phyloP scores from a whole-genome alignment of 164 flowering plant genomes.

The Kingdonia uniflora region DNA sequence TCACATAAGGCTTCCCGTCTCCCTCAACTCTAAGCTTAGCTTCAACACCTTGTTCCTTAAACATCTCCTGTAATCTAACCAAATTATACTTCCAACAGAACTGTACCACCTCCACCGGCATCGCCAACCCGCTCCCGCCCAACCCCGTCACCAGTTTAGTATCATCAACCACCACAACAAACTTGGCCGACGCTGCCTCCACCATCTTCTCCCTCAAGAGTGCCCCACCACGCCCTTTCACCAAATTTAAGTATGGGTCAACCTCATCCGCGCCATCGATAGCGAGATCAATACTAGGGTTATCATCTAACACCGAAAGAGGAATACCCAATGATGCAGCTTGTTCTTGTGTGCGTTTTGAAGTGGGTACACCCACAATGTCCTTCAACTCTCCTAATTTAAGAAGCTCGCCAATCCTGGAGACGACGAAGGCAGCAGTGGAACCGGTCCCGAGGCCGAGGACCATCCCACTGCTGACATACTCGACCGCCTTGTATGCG shows the following conservation, averaged over 20 bases:
- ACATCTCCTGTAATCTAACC: constrained; percentile 45
- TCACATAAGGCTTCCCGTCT: constrained; percentile 69
- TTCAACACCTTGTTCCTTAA: constrained; percentile 52
- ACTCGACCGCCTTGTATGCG: constrained; percentile 77
- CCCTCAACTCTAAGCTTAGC: constrained; percentile 52
- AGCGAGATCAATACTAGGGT: constrained; percentile 39
- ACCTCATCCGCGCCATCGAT: constrained; percentile 64
- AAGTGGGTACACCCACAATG: constrained; percentile 52
- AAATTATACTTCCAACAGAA: constrained; percentile 56
- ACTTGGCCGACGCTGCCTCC: constrained; percentile 45
- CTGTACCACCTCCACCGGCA: constrained; percentile 53
- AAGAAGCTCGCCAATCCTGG: constrained; percentile 52
- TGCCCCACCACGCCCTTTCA: constrained; percentile 55
- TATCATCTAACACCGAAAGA: constrained; percentile 31
- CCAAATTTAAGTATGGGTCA: constrained; percentile 39
- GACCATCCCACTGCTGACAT: constrained; percentile 71
- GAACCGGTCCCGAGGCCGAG: constrained; percentile 90
- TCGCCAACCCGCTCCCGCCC: constrained; percentile 46
- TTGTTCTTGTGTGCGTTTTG: constrained; percentile 45
- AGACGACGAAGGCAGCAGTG: constrained; percentile 83
- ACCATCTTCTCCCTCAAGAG: constrained; percentile 58
- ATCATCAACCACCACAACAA: constrained; percentile 46
- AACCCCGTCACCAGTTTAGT: constrained; percentile 37
- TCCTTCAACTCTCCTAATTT: constrained; percentile 33
- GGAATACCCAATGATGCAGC: constrained; percentile 43